Base-by-base conservation (phyloP, 2,329 filamentous ascomycete species). In the Venturia aucupariae region DNA sequence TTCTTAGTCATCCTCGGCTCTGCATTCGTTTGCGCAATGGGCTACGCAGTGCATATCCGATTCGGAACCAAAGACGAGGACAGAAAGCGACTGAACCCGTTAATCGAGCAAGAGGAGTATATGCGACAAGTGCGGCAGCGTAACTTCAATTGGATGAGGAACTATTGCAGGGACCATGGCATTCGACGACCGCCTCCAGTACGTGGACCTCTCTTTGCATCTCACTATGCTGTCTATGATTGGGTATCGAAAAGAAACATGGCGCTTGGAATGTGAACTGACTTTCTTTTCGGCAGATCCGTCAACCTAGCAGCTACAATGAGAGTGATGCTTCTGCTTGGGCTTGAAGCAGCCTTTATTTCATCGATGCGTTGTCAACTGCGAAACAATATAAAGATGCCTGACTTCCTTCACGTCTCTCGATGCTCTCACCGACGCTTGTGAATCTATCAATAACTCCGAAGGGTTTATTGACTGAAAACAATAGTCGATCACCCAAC, bases 51-150 rank as follows among this genome's bases (percentile, higher is more conserved):
- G 8, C 27, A 57, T 10, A 5, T 32, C 30, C 27, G 27, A 8
- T 57, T 57, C 30, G 51, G 51, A 22, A 35, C 19, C 27, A 35
- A 57, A 7, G 51, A 57, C 51, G 51, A 57, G 30, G 51, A 57
- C 30, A 57, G n/a, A 6, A 57, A 35, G 30, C 27, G 51, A 11
- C 13, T 57, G 30, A 10, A 57, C 17, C 51, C 51, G n/a, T 32
- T 57, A 30, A 11, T 57, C 11, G 51, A 57, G 19, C 51, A 57
- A 22, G 30, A 32, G 17, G 30, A 32, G 30, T 57, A 57, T 35
- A 57, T 57, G 51, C 51, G 51, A 35, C 30, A 32, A n/a, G 51
- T 57, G 30, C 30, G 51, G 51, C 51, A 57, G 30, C 51, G 51
- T 5, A 32, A 57, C 7, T 35, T 57, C 51, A 57, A 57, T 35